A percentile compares a stretch with the other conserved stretches of the same genome.
Evolutionary conservation across 2,329 filamentous ascomycete species (phyloP).

Genomic region (Colletotrichum navitas): DNA sequence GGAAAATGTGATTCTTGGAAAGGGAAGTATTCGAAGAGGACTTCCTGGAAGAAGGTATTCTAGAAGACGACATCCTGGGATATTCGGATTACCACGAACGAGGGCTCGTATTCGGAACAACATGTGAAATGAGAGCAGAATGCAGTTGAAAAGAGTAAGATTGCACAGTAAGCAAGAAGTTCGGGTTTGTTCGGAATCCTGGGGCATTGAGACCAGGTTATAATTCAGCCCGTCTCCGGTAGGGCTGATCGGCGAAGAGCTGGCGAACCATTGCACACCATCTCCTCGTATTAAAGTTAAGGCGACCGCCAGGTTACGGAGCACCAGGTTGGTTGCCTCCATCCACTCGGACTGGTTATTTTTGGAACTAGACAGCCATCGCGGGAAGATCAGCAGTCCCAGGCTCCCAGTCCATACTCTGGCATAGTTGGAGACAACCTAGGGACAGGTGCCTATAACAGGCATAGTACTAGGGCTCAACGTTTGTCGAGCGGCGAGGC

Average conservation of each 20-base stretch:
- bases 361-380: neutral
- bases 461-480: too few relatives aligned
- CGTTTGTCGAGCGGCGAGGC: too few relatives aligned
- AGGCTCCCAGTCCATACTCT: neutral
- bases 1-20: neutral
- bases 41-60: too few relatives aligned
- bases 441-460: too few relatives aligned
- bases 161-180: neutral
- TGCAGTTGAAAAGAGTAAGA: neutral
- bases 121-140: neutral
- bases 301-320: neutral
- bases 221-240: too few relatives aligned
- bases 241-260: neutral
- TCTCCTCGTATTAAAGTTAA: neutral
- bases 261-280: neutral
- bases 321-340: too few relatives aligned
- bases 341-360: neutral
- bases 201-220: neutral
- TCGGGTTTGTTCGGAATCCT: neutral
- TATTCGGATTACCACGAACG: accelerated
- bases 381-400: neutral
- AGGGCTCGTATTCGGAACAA: neutral
- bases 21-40: neutral
- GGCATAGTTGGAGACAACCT: neutral
- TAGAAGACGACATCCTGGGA: neutral